Percentiles rank a stretch among this genome's conserved stretches.
These are phyloP conservation scores for Hygrocybe punicea DNA, from an alignment of 768 basidiomycete genomes.

Conservation along the genomic window DNA sequence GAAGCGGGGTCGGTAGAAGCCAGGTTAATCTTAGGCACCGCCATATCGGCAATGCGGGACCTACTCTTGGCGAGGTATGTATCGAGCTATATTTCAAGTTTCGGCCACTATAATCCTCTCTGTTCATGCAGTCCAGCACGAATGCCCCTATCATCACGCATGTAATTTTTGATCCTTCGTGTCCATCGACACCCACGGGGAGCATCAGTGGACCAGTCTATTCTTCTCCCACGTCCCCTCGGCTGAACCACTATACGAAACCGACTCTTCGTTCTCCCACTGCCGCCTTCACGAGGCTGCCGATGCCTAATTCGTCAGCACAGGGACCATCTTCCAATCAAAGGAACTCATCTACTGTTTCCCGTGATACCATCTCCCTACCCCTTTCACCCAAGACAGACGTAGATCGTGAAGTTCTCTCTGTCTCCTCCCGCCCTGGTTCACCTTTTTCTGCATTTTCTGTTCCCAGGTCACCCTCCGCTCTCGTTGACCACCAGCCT, in stretches of 20 bases:
- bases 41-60: slow-evolving; percentile 22
- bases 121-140: slow-evolving; percentile 33
- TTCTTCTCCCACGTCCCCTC: slow-evolving; percentile 22
- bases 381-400: slow-evolving; percentile 13
- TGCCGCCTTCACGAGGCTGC: slow-evolving; percentile 5
- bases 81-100: background rate
- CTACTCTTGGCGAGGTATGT: slow-evolving; percentile 49
- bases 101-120: slow-evolving; percentile 38
- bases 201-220: slow-evolving; percentile 10
- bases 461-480: background rate
- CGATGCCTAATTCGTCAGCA: slow-evolving; percentile 14
- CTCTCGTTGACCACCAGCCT: background rate
- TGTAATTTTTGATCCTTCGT: slow-evolving; percentile 38
- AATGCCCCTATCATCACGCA: slow-evolving; percentile 50
- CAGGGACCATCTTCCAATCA: slow-evolving; percentile 7
- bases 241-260: slow-evolving; percentile 11
- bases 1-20: slow-evolving; percentile 39
- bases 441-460: slow-evolving; percentile 38
- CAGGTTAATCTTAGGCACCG: slow-evolving; percentile 31
- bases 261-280: slow-evolving; percentile 19
- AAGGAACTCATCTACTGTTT: slow-evolving; percentile 7
- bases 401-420: slow-evolving; percentile 16
- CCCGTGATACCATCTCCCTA: slow-evolving; percentile 3
- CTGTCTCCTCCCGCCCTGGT: slow-evolving; percentile 37
- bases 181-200: slow-evolving; percentile 23